Evolutionary conservation across 2,329 filamentous ascomycete genomes (phyloP).

Genomic region (Alternaria metachromatica): DNA sequence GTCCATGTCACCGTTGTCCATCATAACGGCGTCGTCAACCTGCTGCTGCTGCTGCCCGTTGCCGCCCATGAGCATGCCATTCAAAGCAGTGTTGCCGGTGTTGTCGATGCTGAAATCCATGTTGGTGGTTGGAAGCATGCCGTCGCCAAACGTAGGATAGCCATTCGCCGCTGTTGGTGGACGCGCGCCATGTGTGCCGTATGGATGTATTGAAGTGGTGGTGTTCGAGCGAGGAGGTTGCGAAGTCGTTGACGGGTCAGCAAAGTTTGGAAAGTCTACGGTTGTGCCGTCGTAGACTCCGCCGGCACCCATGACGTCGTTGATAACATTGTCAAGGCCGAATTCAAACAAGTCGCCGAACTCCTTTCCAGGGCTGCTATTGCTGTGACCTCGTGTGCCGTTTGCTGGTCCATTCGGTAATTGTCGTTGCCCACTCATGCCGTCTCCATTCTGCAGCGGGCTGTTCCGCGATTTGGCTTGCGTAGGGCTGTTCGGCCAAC

Average conservation of each 20-base stretch:
- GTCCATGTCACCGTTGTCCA: constrained; percentile 52
- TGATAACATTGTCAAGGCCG: constrained; percentile 37
- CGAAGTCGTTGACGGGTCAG: neutral
- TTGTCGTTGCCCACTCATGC: neutral
- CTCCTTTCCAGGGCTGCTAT: constrained; percentile 13
- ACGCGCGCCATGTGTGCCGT: neutral
- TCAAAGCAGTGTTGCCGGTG: constrained; percentile 14
- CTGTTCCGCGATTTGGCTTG: neutral
- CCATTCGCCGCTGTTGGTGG: constrained; percentile 18
- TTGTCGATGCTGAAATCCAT: constrained; percentile 21
- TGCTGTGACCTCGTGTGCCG: neutral
- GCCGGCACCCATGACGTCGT: constrained; percentile 32
- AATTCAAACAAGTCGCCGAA: constrained; percentile 31
- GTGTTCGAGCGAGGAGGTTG: neutral
- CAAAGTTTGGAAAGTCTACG: constrained; percentile 5
- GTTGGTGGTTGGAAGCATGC: constrained; percentile 30
- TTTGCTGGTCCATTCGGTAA: neutral
- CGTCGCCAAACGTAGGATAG: constrained; percentile 16
- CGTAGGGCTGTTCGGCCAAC: constrained; percentile 29
- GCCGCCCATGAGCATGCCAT: neutral
- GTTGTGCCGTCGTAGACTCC: constrained; percentile 7
- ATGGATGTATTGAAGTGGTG: neutral
- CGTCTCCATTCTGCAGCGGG: neutral
- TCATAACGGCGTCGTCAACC: constrained; percentile 27
- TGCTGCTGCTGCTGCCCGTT: constrained; percentile 2